phyloP scores from a whole-genome alignment of 805 yeast genomes.

The Ogataea pilisensis region DNA sequence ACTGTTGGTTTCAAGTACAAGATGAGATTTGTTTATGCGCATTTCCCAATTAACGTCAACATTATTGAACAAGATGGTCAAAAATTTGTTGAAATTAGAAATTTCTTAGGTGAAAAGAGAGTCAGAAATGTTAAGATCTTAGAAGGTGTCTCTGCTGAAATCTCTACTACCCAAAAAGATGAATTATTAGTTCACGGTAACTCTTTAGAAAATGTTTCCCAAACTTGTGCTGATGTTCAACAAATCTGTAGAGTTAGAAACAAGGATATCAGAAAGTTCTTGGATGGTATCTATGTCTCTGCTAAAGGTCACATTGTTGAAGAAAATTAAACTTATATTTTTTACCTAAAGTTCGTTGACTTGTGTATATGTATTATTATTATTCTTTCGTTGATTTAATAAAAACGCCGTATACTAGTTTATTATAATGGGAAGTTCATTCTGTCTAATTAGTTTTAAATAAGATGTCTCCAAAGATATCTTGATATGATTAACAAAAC shows the following conservation, averaged over 20 bases:
- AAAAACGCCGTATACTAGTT: no score
- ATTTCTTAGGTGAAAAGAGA: conserved; percentile 99
- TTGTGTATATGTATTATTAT: no score
- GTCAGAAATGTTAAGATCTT: conserved; percentile 83
- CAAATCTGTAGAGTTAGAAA: conserved; percentile 98
- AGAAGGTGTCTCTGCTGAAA: conserved; percentile 85
- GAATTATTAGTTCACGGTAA: conserved; percentile 91
- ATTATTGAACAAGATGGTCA: conserved; percentile 72
- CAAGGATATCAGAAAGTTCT: conserved; percentile 99
- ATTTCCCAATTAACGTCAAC: conserved; percentile 99
- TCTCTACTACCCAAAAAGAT: conserved; percentile 85
- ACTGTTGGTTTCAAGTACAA: conserved; percentile 99
- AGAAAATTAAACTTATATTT: conserved; percentile 22
- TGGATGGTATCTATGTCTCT: conserved; percentile 99
- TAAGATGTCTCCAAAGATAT: no score
- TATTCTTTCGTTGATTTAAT: no score
- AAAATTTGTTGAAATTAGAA: conserved; percentile 90
- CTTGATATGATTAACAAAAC: no score
- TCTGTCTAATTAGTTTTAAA: no score
- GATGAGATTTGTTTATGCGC: conserved; percentile 99
- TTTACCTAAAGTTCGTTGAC: background rate
- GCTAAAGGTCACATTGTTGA: conserved; percentile 86
- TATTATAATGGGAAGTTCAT: no score
- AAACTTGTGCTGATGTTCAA: conserved; percentile 97
- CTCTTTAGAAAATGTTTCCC: conserved; percentile 97